Evolutionary conservation across 805 yeast genomes (phyloP), one percentile per base, ranked within the genome.

Genomic region (Candida vartiovaarae): DNA sequence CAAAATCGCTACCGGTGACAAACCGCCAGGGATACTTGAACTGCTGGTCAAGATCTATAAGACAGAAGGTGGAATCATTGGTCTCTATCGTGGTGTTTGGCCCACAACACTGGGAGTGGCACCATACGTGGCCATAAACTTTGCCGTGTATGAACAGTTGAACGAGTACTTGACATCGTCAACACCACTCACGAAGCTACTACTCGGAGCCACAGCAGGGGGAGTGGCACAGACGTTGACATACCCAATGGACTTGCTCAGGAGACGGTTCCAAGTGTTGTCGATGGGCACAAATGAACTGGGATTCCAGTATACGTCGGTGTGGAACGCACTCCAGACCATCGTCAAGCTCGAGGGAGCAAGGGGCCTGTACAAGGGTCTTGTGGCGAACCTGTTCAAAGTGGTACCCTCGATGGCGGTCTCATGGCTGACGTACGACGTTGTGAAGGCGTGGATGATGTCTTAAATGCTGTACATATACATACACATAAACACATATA

Each of bases 31-130:
- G 0, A 82, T 89, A 55, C 61, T 72, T 62, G 64, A 68, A 8
- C 73, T 88, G 2, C 59, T 85, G 44, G 54, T 49, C 32, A 65
- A 70, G 15, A 87, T 89, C 23, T 86, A 84, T 63, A 55, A 53
- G 11, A 74, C 71, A 11, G 99, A 91, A 64, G 98, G 98, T 32
- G 96, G 96, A 0, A 25, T 87, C 7, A 48, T 59, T 2, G 95
- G 89, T 0, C 67, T 91, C 11, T 91, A 86, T 60, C 71, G 90
- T 41, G 99, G 99, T 3, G 70, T 90, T 9, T 68, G 82, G 48
- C 96, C 98, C n/a, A 91, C 98, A 0, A 78, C 90, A 2, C 65
- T 86, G 45, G 97, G 98, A 2, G 96, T 93, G 23, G 97, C 96
- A 1, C 97, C 98, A 1, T 93, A 90, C 58, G 96, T 88, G 30